A percentile compares a stretch with the other conserved stretches of the same genome.
phyloP scores from a whole-genome alignment of 805 yeast species.

The Wickerhamomyces hampshirensis region DNA sequence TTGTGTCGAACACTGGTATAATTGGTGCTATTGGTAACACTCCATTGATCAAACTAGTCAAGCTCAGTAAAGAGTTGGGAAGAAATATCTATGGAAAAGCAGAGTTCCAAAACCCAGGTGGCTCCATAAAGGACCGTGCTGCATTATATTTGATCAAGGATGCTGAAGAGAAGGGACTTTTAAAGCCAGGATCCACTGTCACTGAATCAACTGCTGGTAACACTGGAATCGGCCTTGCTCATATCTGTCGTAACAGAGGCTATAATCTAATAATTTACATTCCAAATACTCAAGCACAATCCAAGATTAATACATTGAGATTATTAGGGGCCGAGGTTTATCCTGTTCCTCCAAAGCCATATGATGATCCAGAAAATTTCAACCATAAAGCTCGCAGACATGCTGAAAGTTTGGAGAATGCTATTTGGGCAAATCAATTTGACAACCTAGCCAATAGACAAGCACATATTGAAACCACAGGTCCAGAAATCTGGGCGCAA shows the following conservation, averaged over 20 bases:
- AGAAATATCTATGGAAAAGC: conserved; percentile 85
- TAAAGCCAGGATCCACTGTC: conserved; percentile 76
- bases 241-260: conserved; percentile 74
- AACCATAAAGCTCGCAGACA: conserved; percentile 85
- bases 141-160: conserved; percentile 73
- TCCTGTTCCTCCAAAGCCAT: conserved; percentile 87
- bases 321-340: conserved; percentile 80
- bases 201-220: conserved; percentile 95
- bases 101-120: conserved; percentile 92
- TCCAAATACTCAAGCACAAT: conserved; percentile 86
- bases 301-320: conserved; percentile 69
- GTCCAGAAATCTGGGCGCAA: conserved; percentile 90
- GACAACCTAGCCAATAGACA: conserved; percentile 85
- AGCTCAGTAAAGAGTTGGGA: conserved; percentile 52
- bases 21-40: conserved; percentile 92
- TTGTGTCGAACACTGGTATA: conserved; percentile 62
- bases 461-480: conserved; percentile 86
- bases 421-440: conserved; percentile 92
- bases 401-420: conserved; percentile 70
- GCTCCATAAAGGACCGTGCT: conserved; percentile 88
- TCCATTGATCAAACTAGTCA: conserved; percentile 64
- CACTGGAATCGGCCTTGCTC: conserved; percentile 91
- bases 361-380: conserved; percentile 75
- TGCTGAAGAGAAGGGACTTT: conserved; percentile 64
- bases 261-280: conserved; percentile 82